Base-by-base conservation (phyloP, 345 rosid genomes). In the Boechera stricta region DNA sequence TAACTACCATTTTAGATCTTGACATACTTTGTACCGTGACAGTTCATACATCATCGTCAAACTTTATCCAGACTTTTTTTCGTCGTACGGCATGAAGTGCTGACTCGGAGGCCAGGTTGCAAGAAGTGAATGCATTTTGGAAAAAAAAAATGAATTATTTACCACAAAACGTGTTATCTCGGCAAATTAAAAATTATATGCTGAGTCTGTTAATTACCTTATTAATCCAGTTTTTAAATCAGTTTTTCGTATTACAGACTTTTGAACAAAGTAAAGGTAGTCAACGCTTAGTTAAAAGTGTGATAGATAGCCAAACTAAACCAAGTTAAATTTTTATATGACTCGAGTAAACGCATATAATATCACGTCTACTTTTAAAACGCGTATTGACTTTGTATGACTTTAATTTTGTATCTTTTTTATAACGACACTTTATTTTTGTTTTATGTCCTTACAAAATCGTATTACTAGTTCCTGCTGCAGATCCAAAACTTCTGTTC, bases 281-380 rank as follows among this genome's bases (percentile, higher is more conserved):
- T 77, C 76, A 77, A 77, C 76, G 80, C 28, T 11, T 33, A 47
- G 70, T 54, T 71, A 21, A 76, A 63, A 63, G 15, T 54, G 67
- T 55, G 73, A 12, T 59, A 58, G 35, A 59, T 42, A 28, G 26
- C 35, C 64, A 54, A 28, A 26, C 3, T 13, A 4, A 69, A 53
- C 12, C 3, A 69, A 54, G 16, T 38, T 52, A 31, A 33, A 42
- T 0, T 5, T 39, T 29, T 41, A 15, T 53, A n/a, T 29, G 49
- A 71, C 39, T 76, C 60, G 36, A 77, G 77, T 71, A 77, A 77
- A 71, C 77, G 72, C 63, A 72, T 57, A 64, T 64, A 44, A 44
- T 26, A 71, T 56, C 52, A 62, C 16, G 52, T 70, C 58, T 53
- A 62, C 71, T 45, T 62, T 53, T 7, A 44, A 62, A 77, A 64